A percentile compares a stretch with the other conserved stretches of the same genome.
phyloP scores from a whole-genome alignment of 768 basidiomycete species.

The Xanthoconium purpureum region DNA sequence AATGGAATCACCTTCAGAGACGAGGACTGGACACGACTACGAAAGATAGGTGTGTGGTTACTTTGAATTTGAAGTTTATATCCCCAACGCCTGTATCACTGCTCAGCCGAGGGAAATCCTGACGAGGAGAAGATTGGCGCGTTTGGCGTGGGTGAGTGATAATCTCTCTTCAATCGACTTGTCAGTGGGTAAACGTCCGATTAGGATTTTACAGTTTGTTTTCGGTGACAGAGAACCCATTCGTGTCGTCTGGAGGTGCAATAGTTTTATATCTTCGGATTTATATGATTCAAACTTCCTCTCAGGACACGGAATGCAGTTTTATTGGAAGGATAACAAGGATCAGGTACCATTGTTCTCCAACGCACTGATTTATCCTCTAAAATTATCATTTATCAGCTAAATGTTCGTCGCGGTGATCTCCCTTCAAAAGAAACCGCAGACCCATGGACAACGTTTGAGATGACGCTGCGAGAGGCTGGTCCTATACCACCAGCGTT shows the following conservation, averaged over 20 bases:
- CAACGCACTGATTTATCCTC: neutral
- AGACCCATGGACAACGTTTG: conserved; percentile 76
- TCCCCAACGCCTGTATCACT: neutral
- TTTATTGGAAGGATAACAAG: neutral
- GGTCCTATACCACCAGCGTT: conserved; percentile 71
- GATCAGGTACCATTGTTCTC: conserved; percentile 20
- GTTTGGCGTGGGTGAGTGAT: conserved; percentile 72
- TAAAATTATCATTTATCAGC: conserved; percentile 36
- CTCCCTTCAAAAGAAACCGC: neutral
- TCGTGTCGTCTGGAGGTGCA: conserved; percentile 11
- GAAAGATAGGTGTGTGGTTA: conserved; percentile 70
- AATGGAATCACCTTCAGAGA: conserved; percentile 76
- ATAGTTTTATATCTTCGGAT: conserved; percentile 11
- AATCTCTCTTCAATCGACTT: neutral
- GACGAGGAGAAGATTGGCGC: conserved; percentile 94
- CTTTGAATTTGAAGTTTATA: neutral
- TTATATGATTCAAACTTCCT: neutral
- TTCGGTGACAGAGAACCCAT: conserved; percentile 50
- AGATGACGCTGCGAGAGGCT: conserved; percentile 79
- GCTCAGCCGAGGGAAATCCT: conserved; percentile 84
- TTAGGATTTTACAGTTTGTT: conserved; percentile 75
- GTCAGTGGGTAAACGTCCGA: neutral
- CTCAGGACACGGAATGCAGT: conserved; percentile 1
- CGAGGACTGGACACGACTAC: conserved; percentile 85
- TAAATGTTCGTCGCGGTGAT: conserved; percentile 51